Evolutionary conservation across 139 green algal genomes (phyloP).

Genomic region (Chlorella vulgaris): DNA sequence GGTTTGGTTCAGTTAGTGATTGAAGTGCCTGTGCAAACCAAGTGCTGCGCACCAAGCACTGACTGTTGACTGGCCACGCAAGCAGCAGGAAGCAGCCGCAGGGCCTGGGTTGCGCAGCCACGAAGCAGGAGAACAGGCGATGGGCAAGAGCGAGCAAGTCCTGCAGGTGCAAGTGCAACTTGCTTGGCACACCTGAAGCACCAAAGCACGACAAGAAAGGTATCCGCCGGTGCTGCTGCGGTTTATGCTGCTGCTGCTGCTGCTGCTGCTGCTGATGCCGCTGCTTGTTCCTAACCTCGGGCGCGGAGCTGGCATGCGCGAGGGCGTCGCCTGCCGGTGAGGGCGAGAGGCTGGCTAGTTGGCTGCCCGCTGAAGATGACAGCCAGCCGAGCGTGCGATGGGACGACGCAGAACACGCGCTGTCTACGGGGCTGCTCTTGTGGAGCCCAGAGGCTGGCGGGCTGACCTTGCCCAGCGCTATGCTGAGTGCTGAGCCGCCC

Average conservation of each 20-base stretch:
- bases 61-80: too few relatives aligned
- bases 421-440: slow-evolving; percentile 21
- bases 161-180: too few relatives aligned
- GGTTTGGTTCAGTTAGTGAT: too few relatives aligned
- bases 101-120: too few relatives aligned
- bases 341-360: neutral
- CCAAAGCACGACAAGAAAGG: slow-evolving; percentile 25
- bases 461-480: neutral
- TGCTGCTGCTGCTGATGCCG: neutral
- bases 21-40: too few relatives aligned
- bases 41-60: too few relatives aligned
- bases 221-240: neutral
- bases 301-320: too few relatives aligned
- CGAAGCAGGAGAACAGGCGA: too few relatives aligned
- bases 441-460: neutral
- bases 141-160: too few relatives aligned
- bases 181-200: neutral
- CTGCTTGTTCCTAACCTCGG: neutral
- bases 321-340: neutral
- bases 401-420: neutral
- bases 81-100: too few relatives aligned
- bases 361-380: neutral
- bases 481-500: slow-evolving; percentile 19
- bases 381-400: neutral
- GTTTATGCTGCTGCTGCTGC: neutral